Conservation (phyloP, 352 stramenopile species). For the Phytophthora kernoviae region DNA sequence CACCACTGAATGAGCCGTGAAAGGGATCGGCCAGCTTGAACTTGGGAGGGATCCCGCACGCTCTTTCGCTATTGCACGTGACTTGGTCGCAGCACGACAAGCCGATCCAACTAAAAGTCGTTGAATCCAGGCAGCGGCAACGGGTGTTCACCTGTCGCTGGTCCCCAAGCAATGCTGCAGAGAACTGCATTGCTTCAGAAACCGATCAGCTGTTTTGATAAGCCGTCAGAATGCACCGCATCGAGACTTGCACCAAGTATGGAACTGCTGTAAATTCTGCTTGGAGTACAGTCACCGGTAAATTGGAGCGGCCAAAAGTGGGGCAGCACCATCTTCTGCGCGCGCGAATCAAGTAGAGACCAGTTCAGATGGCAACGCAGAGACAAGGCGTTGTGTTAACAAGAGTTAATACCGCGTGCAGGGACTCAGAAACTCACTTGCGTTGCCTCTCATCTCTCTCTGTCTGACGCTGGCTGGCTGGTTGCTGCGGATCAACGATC, state of each 20-base stretch:
- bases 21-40: constrained; percentile 22
- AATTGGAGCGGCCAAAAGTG: neutral
- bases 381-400: neutral
- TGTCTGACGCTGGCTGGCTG: too few species aligned
- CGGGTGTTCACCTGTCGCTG: neutral
- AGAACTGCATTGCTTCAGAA: constrained; percentile 2
- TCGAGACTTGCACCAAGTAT: constrained; percentile 1
- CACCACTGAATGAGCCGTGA: constrained; percentile 8
- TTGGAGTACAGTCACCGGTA: neutral
- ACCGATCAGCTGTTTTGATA: neutral
- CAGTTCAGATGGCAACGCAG: neutral
- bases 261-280: neutral
- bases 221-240: neutral
- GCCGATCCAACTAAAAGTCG: neutral
- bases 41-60: constrained; percentile 13
- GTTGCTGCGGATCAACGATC: neutral
- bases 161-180: neutral
- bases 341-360: constrained; percentile 1
- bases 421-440: neutral
- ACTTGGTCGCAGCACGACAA: neutral
- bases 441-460: too few species aligned
- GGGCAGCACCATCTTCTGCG: neutral
- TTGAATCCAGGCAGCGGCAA: neutral
- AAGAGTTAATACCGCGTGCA: neutral
- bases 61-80: constrained; percentile 5